Evolutionary conservation across 2,329 filamentous ascomycete species (phyloP), one percentile per base, ranked within the genome.

Genomic region (Aspergillus viridinutans): DNA sequence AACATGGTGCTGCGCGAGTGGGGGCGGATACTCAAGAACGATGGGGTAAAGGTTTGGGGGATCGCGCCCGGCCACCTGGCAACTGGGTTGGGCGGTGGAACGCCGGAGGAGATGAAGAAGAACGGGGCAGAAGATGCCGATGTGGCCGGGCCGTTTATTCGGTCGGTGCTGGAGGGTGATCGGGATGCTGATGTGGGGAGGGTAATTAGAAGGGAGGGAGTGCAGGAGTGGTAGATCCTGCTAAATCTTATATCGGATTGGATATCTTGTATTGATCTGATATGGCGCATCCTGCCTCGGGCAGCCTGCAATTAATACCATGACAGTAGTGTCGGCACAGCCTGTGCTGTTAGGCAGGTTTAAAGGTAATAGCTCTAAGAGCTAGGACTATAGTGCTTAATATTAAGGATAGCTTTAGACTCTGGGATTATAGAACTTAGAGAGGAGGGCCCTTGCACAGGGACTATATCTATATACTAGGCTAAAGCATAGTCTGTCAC

Each of bases 1-100:
- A 81, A 81, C 59, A 81, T 81, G 79, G 57, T 81, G 59, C 78
- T 80, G 77, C 67, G 73, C 5, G 75, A 80, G 56, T 81, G 75
- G 75, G 51, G 65, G 28, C 70, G 74, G 38, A 59, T 74, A 1
- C 67, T 84, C 28, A 72, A 69, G 49, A 72, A 74, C 1, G 81
- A 84, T 45, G 79, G 80, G 0, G 79, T 83, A 4, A 81, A 80
- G 64, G 76, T 80, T 0, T 83, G 73, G 70, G 64, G 66, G 29
- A 65, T 83, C n/a, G 76, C 72, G 5, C 81, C 81, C 0, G 82
- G 81, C 0, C 74, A 77, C 49, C 62, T 83, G 47, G 80, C 77
- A 0, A 84, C 81, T 0, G 73, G 74, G 0, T 60, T 83, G 0
- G 77, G 74, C 1, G 74, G 67, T 21, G 8, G 9, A 66, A 72